phyloP scores from a whole-genome alignment of 257 asterid species.

The Solanum chmielewskii region DNA sequence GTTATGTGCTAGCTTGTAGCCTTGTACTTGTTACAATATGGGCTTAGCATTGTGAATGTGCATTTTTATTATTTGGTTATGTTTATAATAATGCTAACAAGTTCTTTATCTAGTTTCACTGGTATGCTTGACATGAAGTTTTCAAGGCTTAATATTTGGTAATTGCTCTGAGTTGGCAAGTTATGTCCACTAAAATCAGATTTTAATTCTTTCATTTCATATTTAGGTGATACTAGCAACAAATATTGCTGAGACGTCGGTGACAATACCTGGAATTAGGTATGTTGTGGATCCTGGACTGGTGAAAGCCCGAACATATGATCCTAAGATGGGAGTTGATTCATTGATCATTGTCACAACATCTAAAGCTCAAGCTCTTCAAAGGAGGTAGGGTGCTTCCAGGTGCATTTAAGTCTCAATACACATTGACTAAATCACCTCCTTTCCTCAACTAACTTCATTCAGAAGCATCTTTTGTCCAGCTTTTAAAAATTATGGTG shows the following conservation, averaged over 20 bases:
- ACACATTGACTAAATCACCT: neutral
- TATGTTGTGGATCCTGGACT: constrained; percentile 96
- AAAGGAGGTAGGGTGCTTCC: constrained; percentile 56
- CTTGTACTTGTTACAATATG: neutral
- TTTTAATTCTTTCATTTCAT: constrained; percentile 9
- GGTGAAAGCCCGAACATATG: constrained; percentile 90
- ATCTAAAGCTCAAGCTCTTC: constrained; percentile 96
- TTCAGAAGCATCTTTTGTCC: neutral
- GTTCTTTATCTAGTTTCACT: neutral
- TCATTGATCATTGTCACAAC: constrained; percentile 79
- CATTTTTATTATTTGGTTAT: neutral
- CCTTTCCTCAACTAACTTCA: neutral
- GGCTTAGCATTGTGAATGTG: neutral
- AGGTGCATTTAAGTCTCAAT: neutral
- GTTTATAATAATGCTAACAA: neutral
- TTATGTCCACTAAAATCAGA: neutral
- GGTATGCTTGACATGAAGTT: neutral
- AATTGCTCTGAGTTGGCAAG: neutral
- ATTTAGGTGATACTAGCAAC: constrained; percentile 84
- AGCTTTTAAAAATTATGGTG: neutral
- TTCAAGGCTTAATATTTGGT: neutral
- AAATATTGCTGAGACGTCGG: constrained; percentile 97
- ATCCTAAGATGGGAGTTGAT: constrained; percentile 74
- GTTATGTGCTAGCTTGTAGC: neutral
- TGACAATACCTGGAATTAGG: constrained; percentile 96